Evolutionary conservation across 257 asterid species (phyloP).

Genomic region (Jaltomata sinuosa): DNA sequence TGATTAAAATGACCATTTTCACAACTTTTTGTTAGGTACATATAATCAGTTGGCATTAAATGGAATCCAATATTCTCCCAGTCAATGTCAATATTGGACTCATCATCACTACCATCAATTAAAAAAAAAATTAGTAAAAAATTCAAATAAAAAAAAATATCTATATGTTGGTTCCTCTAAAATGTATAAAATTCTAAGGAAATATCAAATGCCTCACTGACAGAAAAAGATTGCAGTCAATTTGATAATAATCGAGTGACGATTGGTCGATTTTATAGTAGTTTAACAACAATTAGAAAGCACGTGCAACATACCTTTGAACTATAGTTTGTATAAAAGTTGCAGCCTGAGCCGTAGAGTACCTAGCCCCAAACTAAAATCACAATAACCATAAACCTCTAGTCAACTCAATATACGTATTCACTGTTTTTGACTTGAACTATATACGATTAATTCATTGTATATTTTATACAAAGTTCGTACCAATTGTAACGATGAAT

Average conservation of each 20-base stretch:
- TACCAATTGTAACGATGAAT: not conserved
- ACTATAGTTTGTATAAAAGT: not conserved
- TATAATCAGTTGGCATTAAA: constrained; percentile 46
- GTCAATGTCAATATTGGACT: constrained; percentile 24
- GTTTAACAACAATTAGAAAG: too few species aligned
- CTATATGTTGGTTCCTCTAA: not conserved
- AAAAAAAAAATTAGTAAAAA: not conserved
- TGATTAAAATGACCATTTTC: constrained; percentile 31
- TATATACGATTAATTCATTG: not conserved
- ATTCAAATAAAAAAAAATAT: not conserved
- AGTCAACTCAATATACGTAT: not conserved
- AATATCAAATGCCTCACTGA: not conserved
- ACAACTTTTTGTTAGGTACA: constrained; percentile 46
- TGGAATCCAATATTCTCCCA: constrained; percentile 64
- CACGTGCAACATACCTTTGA: not conserved
- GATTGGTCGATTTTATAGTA: too few species aligned
- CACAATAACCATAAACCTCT: not conserved
- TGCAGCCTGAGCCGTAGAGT: constrained; percentile 22
- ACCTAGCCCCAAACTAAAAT: constrained; percentile 24
- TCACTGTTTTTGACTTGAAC: not conserved
- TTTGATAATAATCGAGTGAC: too few species aligned
- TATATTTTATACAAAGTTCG: not conserved
- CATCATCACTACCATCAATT: constrained; percentile 21
- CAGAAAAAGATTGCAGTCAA: too few species aligned
- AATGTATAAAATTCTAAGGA: not conserved